Evolutionary conservation across 805 yeast genomes (phyloP), one percentile per base, ranked within the genome.

Genomic region (Candida lessepsii): DNA sequence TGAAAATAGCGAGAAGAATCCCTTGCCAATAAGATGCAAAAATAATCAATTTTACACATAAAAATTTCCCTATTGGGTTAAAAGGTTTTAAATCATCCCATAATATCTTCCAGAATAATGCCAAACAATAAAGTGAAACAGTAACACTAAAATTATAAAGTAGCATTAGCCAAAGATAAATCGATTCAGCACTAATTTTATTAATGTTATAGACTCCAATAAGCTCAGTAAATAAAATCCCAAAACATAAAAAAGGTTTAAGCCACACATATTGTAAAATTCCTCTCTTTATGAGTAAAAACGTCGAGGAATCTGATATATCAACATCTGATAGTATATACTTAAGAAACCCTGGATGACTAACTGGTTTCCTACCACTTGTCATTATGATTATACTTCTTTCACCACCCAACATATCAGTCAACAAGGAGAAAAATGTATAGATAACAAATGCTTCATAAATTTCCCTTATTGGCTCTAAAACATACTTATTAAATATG

Each of bases 21-120:
- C 95, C 88, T 58, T 93, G 99, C 99, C 99, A 93, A 58, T 89
- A 93, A n/a, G 96, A 86, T 17, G 96, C 98, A 71, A 93, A 93
- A 35, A 93, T 90, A 40, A 93, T 88, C 47, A 89, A 72, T 56
- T 93, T 93, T 34, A 93, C 96, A 64, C 97, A 89, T 28, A 93
- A 59, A 58, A 93, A 93, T 63, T 90, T 90, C 9, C 95, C 89
- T 76, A 93, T 81, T 3, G 98, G 98, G 40, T 86, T 76, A 65
- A 83, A 90, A 1, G 83, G 85, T 39, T 67, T 73, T 49, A 93
- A 70, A 52, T 90, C 97, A 2, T 56, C 57, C 64, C 85, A 81
- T n/a, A 93, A 68, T 50, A 95, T 86, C 56, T 80, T 83, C 99
- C 99, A 93, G 60, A 93, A 93, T 37, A 89, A 65, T 0, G 96